These are phyloP conservation scores for Boletus huronensis DNA, from an alignment of 768 basidiomycete species.

Conservation along the genomic window DNA sequence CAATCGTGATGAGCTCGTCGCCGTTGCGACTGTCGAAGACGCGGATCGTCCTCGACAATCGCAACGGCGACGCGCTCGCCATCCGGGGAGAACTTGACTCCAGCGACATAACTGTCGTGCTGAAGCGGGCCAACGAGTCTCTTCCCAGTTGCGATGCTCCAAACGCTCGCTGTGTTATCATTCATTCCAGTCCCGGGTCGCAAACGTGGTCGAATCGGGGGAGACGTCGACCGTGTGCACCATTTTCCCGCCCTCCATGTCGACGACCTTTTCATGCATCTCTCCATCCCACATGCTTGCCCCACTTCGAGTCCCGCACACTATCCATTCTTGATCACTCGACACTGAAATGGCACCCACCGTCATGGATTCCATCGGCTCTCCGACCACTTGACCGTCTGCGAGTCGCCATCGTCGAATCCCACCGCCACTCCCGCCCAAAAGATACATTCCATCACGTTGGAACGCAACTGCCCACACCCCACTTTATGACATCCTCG, in stretches of 20 bases:
- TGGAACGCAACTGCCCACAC: neutral
- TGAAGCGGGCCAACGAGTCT: neutral
- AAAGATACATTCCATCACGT: neutral
- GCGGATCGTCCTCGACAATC: neutral
- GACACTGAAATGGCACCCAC: neutral
- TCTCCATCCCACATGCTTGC: neutral
- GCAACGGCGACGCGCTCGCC: neutral
- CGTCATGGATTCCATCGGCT: neutral
- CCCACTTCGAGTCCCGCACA: rapidly evolving
- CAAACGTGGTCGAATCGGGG: neutral
- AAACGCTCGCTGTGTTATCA: neutral
- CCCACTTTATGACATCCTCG: no score
- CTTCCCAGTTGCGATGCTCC: neutral
- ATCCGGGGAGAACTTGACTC: neutral
- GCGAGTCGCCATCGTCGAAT: neutral
- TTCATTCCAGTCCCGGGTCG: neutral
- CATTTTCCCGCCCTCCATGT: no score
- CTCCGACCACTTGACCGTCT: neutral
- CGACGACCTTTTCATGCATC: neutral
- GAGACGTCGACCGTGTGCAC: neutral
- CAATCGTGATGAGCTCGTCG: neutral
- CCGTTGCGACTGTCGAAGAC: neutral
- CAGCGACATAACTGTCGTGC: neutral
- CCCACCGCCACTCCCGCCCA: neutral
- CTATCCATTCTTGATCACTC: no score